A percentile compares a stretch with the other conserved stretches of the same genome.
Evolutionary conservation across 352 stramenopile genomes (phyloP).

Genomic region (Phytophthora meadii): DNA sequence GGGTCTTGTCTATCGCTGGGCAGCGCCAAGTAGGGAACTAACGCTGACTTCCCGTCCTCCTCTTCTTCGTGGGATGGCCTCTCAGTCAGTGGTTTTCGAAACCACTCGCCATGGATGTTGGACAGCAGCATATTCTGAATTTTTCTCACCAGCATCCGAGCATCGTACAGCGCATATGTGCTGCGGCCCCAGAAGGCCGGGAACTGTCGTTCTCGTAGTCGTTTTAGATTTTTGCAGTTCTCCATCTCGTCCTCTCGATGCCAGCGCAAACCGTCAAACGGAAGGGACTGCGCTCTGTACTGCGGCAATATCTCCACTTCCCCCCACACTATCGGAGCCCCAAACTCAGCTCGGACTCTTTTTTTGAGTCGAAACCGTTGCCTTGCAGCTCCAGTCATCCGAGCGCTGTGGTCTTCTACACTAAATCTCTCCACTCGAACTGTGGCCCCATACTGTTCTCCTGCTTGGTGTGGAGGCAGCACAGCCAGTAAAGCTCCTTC

Average conservation of each 20-base stretch:
- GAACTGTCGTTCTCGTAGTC: conserved; percentile 38
- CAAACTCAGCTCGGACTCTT: conserved; percentile 22
- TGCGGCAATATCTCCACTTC: conserved; percentile 76
- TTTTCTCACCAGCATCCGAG: conserved; percentile 55
- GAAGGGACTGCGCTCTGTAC: conserved; percentile 44
- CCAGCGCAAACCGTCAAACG: conserved; percentile 41
- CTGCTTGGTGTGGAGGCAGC: conserved; percentile 60
- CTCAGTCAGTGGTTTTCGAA: conserved; percentile 41
- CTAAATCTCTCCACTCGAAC: conserved; percentile 76
- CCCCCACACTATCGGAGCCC: conserved; percentile 26
- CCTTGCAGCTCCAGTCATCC: conserved; percentile 67
- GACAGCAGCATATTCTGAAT: conserved; percentile 77
- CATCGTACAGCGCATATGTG: conserved; percentile 71
- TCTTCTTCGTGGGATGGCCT: conserved; percentile 12
- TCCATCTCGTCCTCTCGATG: conserved; percentile 10
- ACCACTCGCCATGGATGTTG: conserved; percentile 80
- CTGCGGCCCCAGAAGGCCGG: conserved; percentile 55
- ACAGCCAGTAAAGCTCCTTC: conserved; percentile 68
- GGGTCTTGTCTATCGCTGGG: conserved; percentile 61
- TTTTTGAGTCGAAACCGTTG: conserved; percentile 68
- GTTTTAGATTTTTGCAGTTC: conserved; percentile 16
- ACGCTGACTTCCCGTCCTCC: conserved; percentile 22
- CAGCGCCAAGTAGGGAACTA: conserved; percentile 43
- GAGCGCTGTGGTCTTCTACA: conserved; percentile 44
- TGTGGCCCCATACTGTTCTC: conserved; percentile 63